Base-by-base conservation (phyloP, 768 basidiomycete species). In the Auriculariales sp. region DNA sequence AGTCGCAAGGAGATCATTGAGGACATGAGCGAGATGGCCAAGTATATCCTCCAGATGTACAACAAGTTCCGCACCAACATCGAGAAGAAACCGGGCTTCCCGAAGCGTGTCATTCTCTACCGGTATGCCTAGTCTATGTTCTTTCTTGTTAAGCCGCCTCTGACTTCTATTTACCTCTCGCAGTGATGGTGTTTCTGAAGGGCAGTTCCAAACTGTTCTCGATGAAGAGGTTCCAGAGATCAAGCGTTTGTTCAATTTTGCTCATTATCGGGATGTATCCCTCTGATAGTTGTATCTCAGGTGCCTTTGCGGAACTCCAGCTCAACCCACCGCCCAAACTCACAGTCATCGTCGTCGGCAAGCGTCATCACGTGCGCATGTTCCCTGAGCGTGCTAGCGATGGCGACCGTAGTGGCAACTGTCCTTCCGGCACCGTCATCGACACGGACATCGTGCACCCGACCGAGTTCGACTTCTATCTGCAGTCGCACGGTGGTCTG, bases 271-370 rank as follows among this genome's bases (percentile, higher is more conserved):
- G 27, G n/a, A 28, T 12, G n/a, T 33, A 49, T 42, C 30, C 48
- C 48, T 55, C 11, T 52, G n/a, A 36, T 28, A 9, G 29, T 14
- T 22, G 30, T 48, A 24, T 36, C 33, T 17, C 58, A 88, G 87
- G 55, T 48, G 86, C 86, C 3, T 89, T 83, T 54, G 52, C 49
- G 0, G 71, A 76, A 3, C 56, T 83, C 1, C 67, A 68, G 5
- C 79, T 87, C 27, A 67, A 68, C 1, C 76, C 77, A 0, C 9
- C 29, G 7, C 55, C 59, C 7, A 77, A 73, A 47, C 83, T 90
- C 28, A 90, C 88, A 0, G 66, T 90, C 22, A 73, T 89, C 47
- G 69, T 90, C 24, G 87, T 90, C 5, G 86, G 83, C 14, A 91
- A 90, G 59, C 72, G 81, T 3, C 81, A 83, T 58, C 81, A 81